phyloP scores from a whole-genome alignment of 495 filamentous ascomycete genomes.

The Penicillium parvum region DNA sequence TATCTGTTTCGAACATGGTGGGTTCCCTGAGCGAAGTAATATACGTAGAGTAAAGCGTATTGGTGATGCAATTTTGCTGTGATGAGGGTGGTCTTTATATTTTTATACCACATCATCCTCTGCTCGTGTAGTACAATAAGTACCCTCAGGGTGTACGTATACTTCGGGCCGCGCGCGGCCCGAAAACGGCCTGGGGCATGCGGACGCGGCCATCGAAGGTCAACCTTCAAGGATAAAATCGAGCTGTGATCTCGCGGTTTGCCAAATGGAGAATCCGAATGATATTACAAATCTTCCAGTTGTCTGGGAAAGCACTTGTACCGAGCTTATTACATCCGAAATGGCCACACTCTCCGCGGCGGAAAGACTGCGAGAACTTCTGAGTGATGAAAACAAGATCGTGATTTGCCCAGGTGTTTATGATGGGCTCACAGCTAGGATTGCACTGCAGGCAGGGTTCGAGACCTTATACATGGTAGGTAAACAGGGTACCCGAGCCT shows the following conservation, averaged over 20 bases:
- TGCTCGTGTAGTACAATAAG: too few relatives aligned
- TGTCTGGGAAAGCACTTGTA: too few relatives aligned
- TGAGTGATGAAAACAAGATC: conserved; percentile 9
- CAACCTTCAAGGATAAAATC: too few relatives aligned
- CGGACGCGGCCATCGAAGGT: too few relatives aligned
- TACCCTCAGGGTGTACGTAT: not conserved
- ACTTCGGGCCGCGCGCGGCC: conserved; percentile 9
- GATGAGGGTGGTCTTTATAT: not conserved
- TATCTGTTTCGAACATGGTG: too few relatives aligned
- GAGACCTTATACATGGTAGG: conserved; percentile 52
- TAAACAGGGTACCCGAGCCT: too few relatives aligned
- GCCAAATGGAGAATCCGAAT: too few relatives aligned
- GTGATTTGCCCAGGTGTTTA: conserved; percentile 55
- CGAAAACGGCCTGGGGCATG: conserved; percentile 7
- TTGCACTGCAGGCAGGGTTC: conserved; percentile 49
- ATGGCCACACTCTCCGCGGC: not conserved
- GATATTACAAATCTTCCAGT: too few relatives aligned
- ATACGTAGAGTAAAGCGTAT: too few relatives aligned
- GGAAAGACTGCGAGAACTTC: conserved; percentile 10
- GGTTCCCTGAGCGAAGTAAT: too few relatives aligned
- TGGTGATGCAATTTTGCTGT: too few relatives aligned
- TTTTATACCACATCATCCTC: not conserved
- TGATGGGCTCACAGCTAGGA: conserved; percentile 59
- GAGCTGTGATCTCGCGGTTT: too few relatives aligned
- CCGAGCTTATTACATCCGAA: not conserved